Evolutionary conservation across 192 early-diverging fungal genomes (phyloP), one percentile per base, ranked within the genome.

Genomic region (Backusella sp.): DNA sequence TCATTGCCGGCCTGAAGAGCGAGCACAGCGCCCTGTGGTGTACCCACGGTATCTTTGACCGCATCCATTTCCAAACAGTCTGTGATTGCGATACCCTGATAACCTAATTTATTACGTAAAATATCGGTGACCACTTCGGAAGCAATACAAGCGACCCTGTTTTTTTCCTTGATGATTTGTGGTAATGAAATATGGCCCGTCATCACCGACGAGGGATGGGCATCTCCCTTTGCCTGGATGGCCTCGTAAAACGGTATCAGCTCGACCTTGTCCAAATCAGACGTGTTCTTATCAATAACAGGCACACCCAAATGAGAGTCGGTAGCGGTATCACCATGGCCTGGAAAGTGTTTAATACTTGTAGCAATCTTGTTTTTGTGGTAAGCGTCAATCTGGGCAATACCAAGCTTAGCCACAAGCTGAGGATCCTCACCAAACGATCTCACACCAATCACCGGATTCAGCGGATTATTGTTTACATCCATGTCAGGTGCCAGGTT

Each of bases 11-110:
- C 82, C 23, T 79, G 44, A 0, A 83, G 67, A 5, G 82, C 82
- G 5, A 77, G 35, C 17, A 83, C 36, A 49, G 82, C 71, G 19
- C 79, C 82, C n/a, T 36, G 62, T 12, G 75, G 68, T 14, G 69
- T 62, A 23, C 82, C 82, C 17, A 74, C 72, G 6, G 76, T 80
- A 34, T 79, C 73, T 23, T 79, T 80, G 30, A 83, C 76, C 6
- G 82, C 82, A 26, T 83, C 79, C 82, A 83, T 83, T 59, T 83
- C 82, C 23, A 83, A 30, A 49, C 82, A 83, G 37, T 83, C 82
- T 0, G 82, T 83, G n/a, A 80, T 77, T 39, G 80, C 74, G 7
- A 83, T 30, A 23, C 82, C 82, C 21, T 76, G 30, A 65, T 83
- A 83, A 19, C 74, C 73, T 19, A 83, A 66, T 12, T 56, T 30